Base-by-base conservation (phyloP, 1,139 yeast species). In the Hanseniaspora gamundiae region DNA sequence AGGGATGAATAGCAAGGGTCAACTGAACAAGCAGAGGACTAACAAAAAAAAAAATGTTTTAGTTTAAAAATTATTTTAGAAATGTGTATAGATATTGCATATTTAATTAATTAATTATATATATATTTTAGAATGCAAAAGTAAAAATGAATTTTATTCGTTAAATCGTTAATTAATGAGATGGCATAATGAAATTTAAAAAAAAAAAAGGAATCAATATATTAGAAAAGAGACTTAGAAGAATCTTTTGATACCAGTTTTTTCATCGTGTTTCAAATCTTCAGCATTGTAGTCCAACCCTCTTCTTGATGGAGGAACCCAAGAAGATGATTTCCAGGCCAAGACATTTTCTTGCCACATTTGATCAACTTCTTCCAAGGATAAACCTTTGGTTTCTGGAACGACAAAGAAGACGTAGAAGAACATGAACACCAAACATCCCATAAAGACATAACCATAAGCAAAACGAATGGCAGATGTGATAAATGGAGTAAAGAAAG, bases 401-500 rank as follows among this genome's bases (percentile, higher is more conserved):
- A 80, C 78, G 52, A 71, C 69, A 61, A 78, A 75, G 69, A 71
- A 79, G 47, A 78, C 82, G 55, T 77, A 80, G 65, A 78, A 65
- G 53, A 74, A 58, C 28, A 84, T 70, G 57, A 77, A 73, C 46
- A 74, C 56, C 57, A 72, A 68, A 64, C 84, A 80, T 17, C 85
- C 88, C 55, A 78, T 71, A 68, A 82, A 82, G 44, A 81, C 86
- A 57, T 75, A 81, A 54, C 91, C 88, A 61, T 78, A 80, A 69
- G 76, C 68, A 61, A 73, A 72, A 55, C 67, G 67, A 53, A 74
- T 74, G 41, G 69, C 70, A 48, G 56, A 56, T 41, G 81, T 76
- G 54, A 80, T 78, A 65, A 78, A 78, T 49, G 87, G 85, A 47
- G 87, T 80, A 68, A 78, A 78, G 71, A 80, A 78, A n/a, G 83